Conservation (phyloP, 331 rosid species). For the Arachis monticola region DNA sequence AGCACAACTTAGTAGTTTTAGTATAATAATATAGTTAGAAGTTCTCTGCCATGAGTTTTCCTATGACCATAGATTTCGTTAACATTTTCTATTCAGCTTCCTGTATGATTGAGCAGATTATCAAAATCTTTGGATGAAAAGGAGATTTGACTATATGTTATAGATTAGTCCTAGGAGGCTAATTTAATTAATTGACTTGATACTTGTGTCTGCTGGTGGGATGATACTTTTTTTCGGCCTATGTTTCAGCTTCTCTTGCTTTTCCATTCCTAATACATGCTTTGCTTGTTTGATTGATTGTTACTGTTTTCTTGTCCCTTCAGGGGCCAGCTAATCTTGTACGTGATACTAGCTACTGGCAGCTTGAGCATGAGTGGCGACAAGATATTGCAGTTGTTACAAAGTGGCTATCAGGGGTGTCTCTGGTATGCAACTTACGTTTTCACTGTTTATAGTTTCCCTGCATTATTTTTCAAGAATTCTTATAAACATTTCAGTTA, state of each 20-base stretch:
- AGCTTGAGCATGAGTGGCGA: slow-evolving; percentile 84
- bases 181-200: slow-evolving; percentile 23
- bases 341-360: slow-evolving; percentile 82
- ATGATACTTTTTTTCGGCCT: slow-evolving; percentile 4
- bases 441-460: slow-evolving; percentile 25
- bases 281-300: slow-evolving; percentile 10
- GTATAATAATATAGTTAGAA: neutral
- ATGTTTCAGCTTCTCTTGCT: slow-evolving; percentile 8
- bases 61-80: slow-evolving; percentile 2
- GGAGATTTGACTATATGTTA: slow-evolving; percentile 13
- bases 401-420: slow-evolving; percentile 91
- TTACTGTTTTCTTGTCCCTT: slow-evolving; percentile 39
- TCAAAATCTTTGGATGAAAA: neutral
- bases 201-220: slow-evolving; percentile 16
- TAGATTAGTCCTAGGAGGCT: slow-evolving; percentile 17
- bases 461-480: neutral
- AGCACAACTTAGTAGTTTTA: slow-evolving; percentile 16
- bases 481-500: slow-evolving; percentile 1
- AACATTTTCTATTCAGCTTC: slow-evolving; percentile 14
- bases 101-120: neutral
- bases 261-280: neutral
- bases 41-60: slow-evolving; percentile 9
- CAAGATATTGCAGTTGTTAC: slow-evolving; percentile 97
- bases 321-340: slow-evolving; percentile 88
- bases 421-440: slow-evolving; percentile 65